Evolutionary conservation across 2,329 filamentous ascomycete species (phyloP).

Genomic region (Cladophialophora carrionii): DNA sequence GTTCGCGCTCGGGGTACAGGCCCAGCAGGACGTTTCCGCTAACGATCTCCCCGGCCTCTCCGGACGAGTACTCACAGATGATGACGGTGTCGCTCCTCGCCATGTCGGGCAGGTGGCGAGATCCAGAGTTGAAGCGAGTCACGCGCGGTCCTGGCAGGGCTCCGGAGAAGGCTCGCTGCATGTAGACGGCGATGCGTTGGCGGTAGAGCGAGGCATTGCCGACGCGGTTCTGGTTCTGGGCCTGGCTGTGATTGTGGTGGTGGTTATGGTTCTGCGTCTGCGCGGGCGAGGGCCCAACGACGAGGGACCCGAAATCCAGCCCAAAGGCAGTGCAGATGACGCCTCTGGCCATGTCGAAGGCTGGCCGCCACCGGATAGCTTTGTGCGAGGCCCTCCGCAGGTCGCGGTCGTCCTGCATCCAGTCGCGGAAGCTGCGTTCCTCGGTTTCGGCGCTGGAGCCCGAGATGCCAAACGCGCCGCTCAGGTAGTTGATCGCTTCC

Average conservation of each 20-base stretch:
- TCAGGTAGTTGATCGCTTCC: slow-evolving; percentile 22
- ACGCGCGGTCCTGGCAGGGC: slow-evolving; percentile 10
- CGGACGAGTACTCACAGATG: slow-evolving; percentile 26
- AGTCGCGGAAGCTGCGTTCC: slow-evolving; percentile 25
- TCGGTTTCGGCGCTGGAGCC: slow-evolving; percentile 13
- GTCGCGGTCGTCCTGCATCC: slow-evolving; percentile 23
- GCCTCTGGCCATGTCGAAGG: slow-evolving; percentile 21
- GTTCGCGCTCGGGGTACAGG: slow-evolving; percentile 4
- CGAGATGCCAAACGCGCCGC: slow-evolving; percentile 16
- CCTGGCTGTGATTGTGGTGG: background rate
- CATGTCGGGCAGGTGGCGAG: slow-evolving; percentile 10
- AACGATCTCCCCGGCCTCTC: slow-evolving; percentile 18
- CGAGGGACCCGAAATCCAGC: slow-evolving; percentile 21
- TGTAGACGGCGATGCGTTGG: slow-evolving; percentile 25
- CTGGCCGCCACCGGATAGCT: slow-evolving; percentile 23
- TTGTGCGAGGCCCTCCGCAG: slow-evolving; percentile 18
- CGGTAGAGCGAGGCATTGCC: slow-evolving; percentile 13
- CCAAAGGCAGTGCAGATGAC: slow-evolving; percentile 25
- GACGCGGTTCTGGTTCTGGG: background rate
- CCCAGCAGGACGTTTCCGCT: slow-evolving; percentile 11
- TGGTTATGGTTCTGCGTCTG: background rate
- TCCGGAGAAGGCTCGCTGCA: slow-evolving; percentile 17
- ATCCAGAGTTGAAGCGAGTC: slow-evolving; percentile 16
- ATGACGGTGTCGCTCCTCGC: slow-evolving; percentile 22
- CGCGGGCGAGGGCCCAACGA: background rate